Evolutionary conservation across 2,329 filamentous ascomycete species (phyloP), one percentile per base, ranked within the genome.

Genomic region (Fusarium heterosporum): DNA sequence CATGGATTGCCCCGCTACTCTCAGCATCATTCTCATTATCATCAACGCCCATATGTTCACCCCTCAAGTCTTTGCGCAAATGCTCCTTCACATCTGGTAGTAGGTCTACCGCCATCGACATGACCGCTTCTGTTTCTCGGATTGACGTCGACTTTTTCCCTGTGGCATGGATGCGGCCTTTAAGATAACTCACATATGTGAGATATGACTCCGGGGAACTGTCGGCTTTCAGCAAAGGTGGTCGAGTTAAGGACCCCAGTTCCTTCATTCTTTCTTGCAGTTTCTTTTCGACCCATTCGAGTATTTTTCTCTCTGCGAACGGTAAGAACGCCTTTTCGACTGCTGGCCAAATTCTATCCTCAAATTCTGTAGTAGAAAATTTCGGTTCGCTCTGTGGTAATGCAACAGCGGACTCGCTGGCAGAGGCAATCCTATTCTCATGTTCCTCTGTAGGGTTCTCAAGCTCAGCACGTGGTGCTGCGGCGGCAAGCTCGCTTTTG

Each of bases 31-130:
- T 4, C 25, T 32, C 16, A 2, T 14, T 19, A n/a, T 26, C 8
- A 2, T 30, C 6, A 1, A 12, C 13, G 3, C 8, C 17, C 12
- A 9, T 12, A 1, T 46, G 2, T 4, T 10, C 17, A 10, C 3
- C 1, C 6, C 22, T 14, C 13, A 61, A 10, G 13, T 53, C 32
- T 12, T 26, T 6, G 13, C 57, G 55, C 8, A 61, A 1, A 0
- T 14, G 9, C 14, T 41, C 12, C 42, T 62, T 38, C 22, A 56
- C 7, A n/a, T 38, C 32, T 4, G 57, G 42, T 3, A 43, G 8
- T 16, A 62, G 11, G 6, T 55, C 43, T 6, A 62, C 13, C 4
- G n/a, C 49, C 42, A 61, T 13, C 0, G 59, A 62, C 26, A 62
- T 48, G 0, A 28, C 57, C 13, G 57, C 49, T 47, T 62, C 49